phyloP scores from a whole-genome alignment of 2,329 filamentous ascomycete species.

The Exophiala sp. region DNA sequence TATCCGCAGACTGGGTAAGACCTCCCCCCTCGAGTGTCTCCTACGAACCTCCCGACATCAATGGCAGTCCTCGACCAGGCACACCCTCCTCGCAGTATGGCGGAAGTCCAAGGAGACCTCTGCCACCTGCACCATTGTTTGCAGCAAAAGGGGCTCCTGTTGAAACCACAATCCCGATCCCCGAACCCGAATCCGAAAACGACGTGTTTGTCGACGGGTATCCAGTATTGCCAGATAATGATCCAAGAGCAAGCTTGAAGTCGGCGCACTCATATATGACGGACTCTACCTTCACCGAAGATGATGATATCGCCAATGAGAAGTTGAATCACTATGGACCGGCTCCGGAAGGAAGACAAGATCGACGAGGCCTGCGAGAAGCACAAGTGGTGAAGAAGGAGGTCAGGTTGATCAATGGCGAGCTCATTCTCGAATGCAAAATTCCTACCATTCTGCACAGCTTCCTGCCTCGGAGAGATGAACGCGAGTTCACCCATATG shows the following conservation, averaged over 20 bases:
- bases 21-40: conserved; percentile 64
- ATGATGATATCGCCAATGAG: conserved; percentile 42
- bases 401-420: conserved; percentile 92
- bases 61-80: conserved; percentile 82
- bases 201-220: conserved; percentile 63
- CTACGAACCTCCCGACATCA: conserved; percentile 82
- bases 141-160: conserved; percentile 41
- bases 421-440: conserved; percentile 96
- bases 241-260: conserved; percentile 51
- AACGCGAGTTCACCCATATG: conserved; percentile 97
- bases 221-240: conserved; percentile 46
- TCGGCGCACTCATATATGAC: conserved; percentile 60
- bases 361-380: conserved; percentile 75
- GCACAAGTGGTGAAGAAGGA: conserved; percentile 90
- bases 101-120: conserved; percentile 75
- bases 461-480: conserved; percentile 86
- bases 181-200: conserved; percentile 50
- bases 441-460: conserved; percentile 98
- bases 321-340: conserved; percentile 75
- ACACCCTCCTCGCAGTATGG: conserved; percentile 86
- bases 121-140: conserved; percentile 85
- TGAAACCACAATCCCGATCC: conserved; percentile 65
- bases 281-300: conserved; percentile 54
- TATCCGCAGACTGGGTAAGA: conserved; percentile 55
- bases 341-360: conserved; percentile 78